Conservation (phyloP, 108 stramenopile species). For the Nitzschia inconspicua region DNA sequence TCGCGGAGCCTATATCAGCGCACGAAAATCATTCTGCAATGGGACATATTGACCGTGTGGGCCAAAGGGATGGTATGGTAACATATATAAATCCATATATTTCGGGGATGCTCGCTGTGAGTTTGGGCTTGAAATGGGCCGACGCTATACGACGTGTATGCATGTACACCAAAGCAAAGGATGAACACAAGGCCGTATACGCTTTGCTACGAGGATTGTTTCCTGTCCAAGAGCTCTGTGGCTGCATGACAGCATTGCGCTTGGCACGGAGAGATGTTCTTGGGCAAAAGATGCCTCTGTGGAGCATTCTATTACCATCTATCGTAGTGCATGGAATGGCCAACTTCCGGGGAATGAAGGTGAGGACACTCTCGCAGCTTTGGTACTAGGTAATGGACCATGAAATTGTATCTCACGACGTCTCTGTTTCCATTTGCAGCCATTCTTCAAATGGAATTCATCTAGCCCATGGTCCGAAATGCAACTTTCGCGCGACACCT, state of each 20-base stretch:
- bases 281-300: constrained; percentile 65
- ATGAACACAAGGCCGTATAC: constrained; percentile 67
- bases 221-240: constrained; percentile 94
- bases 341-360: constrained; percentile 90
- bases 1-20: constrained; percentile 21
- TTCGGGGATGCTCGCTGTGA: constrained; percentile 75
- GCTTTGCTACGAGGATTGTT: constrained; percentile 86
- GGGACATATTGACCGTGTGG: not conserved
- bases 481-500: constrained; percentile 65
- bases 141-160: constrained; percentile 74
- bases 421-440: constrained; percentile 19
- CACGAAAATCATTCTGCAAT: not conserved
- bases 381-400: not conserved
- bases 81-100: constrained; percentile 83
- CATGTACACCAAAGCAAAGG: constrained; percentile 77
- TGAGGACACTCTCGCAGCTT: not conserved
- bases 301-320: constrained; percentile 78
- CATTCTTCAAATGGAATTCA: constrained; percentile 92
- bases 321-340: constrained; percentile 88
- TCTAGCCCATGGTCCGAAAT: constrained; percentile 92
- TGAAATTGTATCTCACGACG: not conserved
- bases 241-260: constrained; percentile 88
- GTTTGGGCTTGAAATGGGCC: constrained; percentile 73
- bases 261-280: constrained; percentile 83
- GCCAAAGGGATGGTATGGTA: constrained; percentile 28